Evolutionary conservation across 495 filamentous ascomycete genomes (phyloP).

Genomic region (Hypoxylon subgilvum): DNA sequence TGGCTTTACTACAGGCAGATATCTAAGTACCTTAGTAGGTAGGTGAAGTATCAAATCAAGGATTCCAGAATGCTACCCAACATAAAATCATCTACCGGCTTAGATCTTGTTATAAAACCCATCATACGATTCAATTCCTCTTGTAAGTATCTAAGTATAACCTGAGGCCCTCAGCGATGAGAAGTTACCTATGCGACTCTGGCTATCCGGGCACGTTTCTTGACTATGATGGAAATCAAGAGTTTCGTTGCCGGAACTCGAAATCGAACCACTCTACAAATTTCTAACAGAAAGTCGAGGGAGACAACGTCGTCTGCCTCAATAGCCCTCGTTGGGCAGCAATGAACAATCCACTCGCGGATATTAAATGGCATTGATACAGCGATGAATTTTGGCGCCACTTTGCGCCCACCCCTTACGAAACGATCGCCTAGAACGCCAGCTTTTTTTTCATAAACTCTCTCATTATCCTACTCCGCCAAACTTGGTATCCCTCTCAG

Average conservation of each 20-base stretch:
- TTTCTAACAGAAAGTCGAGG: background rate
- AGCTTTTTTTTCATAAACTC: slow-evolving; percentile 27
- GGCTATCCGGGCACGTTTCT: slow-evolving; percentile 2
- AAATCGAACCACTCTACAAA: slow-evolving; percentile 16
- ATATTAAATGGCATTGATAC: slow-evolving; percentile 28
- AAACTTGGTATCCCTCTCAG: slow-evolving; percentile 25
- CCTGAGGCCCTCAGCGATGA: background rate
- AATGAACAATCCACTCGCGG: slow-evolving; percentile 9
- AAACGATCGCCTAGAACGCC: slow-evolving; percentile 34
- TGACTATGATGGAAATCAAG: slow-evolving; percentile 7
- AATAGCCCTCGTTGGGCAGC: slow-evolving; percentile 10
- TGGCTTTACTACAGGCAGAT: too few species aligned
- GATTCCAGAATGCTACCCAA: too few species aligned
- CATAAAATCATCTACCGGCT: too few species aligned
- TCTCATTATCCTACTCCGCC: slow-evolving; percentile 32
- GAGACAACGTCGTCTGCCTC: slow-evolving; percentile 13
- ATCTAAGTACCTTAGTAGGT: background rate
- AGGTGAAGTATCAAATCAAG: background rate
- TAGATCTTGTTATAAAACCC: too few species aligned
- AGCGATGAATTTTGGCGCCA: slow-evolving; percentile 10
- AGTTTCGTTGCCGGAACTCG: slow-evolving; percentile 21
- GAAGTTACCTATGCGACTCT: background rate
- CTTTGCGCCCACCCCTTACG: slow-evolving; percentile 13
- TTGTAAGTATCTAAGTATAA: too few species aligned
- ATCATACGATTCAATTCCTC: too few species aligned